Base-by-base conservation (phyloP, 2,329 filamentous ascomycete genomes). In the Coniella vitis region DNA sequence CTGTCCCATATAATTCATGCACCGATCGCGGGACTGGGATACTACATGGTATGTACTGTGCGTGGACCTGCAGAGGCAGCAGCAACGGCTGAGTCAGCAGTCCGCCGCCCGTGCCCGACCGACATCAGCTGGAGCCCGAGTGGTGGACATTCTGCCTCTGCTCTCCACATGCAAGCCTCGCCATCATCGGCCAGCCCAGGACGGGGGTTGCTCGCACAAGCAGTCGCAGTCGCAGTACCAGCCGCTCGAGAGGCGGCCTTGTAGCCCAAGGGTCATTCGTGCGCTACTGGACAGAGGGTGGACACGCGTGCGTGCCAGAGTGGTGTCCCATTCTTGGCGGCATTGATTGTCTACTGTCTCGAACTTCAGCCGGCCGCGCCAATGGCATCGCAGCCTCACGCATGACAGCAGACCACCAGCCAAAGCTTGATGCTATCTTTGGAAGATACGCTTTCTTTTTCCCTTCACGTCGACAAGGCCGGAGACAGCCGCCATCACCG, bases 281-380 rank as follows among this genome's bases (percentile, higher is more conserved):
- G 36, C 37, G 39, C 16, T 39, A 19, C 13, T 47, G n/a, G 16
- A 8, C 17, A 19, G 5, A 29, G 25, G 10, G 25, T 10, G 25
- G 25, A 10, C 25, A 5, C 12, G 20, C 12, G 20, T 21, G 10
- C 25, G 14, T 17, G 25, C 13, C 17, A 16, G 13, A 20, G 7
- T 20, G 9, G 29, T 37, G 12, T 17, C 17, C 42, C 31, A 36
- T 20, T n/a, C 32, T 35, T 45, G 42, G 36, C 19, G 17, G 44
- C 44, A 45, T 47, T 45, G 40, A 53, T 44, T 44, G 43, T 45
- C 29, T 36, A 36, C 35, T 51, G 47, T 53, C 48, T 53, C 51
- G 51, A 47, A 45, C 36, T 25, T 53, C 47, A 47, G 48, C 22
- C 48, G 44, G 21, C 43, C 25, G 37, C 22, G 20, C 51, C 51